These are phyloP conservation scores for Lindgomyces ingoldianus DNA, from an alignment of 495 filamentous ascomycete species.

Conservation along the genomic window DNA sequence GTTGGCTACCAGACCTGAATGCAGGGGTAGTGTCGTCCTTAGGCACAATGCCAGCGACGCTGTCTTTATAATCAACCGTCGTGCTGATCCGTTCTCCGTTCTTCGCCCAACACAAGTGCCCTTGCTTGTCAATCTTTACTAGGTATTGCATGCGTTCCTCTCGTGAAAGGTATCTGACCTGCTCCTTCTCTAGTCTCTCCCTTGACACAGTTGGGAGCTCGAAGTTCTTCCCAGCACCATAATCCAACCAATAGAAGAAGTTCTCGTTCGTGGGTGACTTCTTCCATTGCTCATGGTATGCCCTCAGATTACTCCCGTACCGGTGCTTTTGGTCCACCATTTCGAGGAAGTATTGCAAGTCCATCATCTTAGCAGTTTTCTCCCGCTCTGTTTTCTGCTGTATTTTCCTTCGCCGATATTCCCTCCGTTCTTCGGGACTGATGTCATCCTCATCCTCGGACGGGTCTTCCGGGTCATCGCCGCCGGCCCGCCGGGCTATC, in stretches of 20 bases:
- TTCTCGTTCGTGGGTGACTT: conserved; percentile 73
- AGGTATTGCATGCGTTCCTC: conserved; percentile 47
- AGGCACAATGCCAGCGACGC: conserved; percentile 72
- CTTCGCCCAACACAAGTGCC: conserved; percentile 51
- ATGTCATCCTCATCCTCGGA: conserved; percentile 41
- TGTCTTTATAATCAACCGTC: conserved; percentile 72
- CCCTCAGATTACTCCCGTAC: conserved; percentile 79
- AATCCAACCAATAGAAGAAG: conserved; percentile 96
- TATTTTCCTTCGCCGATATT: conserved; percentile 40
- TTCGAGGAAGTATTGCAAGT: conserved; percentile 86
- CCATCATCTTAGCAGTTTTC: conserved; percentile 74
- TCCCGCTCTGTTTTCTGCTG: conserved; percentile 50
- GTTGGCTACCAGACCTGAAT: conserved; percentile 9
- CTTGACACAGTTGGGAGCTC: conserved; percentile 46
- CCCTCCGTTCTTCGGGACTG: conserved; percentile 40
- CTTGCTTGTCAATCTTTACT: conserved; percentile 45
- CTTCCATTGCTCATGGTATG: conserved; percentile 86
- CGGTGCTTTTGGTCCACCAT: conserved; percentile 90
- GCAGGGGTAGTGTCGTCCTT: conserved; percentile 53
- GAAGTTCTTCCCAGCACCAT: conserved; percentile 54
- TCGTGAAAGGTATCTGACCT: conserved; percentile 47
- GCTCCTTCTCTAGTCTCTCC: conserved; percentile 44
- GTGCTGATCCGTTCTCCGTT: conserved; percentile 77
- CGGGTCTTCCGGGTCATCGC: conserved; percentile 53
- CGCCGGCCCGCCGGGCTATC: conserved; percentile 70